Evolutionary conservation across 2,329 filamentous ascomycete species (phyloP).

Genomic region (Trichoderma pleuroti): DNA sequence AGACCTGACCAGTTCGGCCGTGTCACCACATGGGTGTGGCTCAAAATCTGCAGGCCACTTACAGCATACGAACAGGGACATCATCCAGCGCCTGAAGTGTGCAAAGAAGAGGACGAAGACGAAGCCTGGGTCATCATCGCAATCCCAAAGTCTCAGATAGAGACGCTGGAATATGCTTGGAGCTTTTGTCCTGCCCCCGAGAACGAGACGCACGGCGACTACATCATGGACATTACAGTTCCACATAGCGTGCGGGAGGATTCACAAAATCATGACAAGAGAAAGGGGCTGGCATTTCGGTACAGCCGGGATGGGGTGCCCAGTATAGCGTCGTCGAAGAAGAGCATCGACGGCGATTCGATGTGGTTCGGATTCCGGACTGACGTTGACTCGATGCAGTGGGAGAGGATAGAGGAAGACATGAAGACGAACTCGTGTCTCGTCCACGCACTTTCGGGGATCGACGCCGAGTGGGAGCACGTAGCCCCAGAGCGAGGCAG

Average conservation of each 20-base stretch:
- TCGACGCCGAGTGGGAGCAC: neutral
- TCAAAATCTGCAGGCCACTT: conserved; percentile 26
- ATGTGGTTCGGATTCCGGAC: neutral
- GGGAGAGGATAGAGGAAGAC: neutral
- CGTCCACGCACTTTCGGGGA: neutral
- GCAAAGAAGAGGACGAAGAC: neutral
- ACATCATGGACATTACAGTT: neutral
- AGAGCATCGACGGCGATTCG: neutral
- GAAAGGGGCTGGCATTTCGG: neutral
- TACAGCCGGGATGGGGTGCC: conserved; percentile 14
- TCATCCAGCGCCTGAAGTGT: conserved; percentile 8
- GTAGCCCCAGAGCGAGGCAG: neutral
- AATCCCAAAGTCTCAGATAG: conserved; percentile 22
- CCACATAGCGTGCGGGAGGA: neutral
- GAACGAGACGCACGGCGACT: neutral
- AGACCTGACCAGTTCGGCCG: neutral
- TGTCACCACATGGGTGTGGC: conserved; percentile 25
- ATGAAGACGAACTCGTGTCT: conserved; percentile 9
- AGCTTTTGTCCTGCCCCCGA: neutral
- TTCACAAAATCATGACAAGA: neutral
- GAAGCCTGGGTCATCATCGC: conserved; percentile 23
- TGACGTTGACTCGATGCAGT: neutral
- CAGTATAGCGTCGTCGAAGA: neutral
- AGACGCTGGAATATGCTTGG: conserved; percentile 26
- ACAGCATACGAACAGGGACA: neutral